These are phyloP conservation scores for Candida anutae DNA, from an alignment of 1,139 yeast species.

Conservation along the genomic window DNA sequence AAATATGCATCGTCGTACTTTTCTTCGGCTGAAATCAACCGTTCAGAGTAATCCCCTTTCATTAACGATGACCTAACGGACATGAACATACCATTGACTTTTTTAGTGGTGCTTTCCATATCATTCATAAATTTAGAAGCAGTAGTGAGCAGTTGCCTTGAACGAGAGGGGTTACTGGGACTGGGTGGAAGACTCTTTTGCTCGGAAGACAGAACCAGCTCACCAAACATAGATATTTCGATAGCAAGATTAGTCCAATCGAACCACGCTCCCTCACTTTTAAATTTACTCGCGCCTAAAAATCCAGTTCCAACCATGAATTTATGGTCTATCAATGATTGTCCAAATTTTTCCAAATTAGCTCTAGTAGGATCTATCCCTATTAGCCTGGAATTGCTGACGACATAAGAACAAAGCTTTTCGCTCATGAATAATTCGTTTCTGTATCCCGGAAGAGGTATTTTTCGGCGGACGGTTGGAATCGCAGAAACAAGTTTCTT, in stretches of 20 bases:
- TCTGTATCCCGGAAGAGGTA: conserved; percentile 36
- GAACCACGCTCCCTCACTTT: conserved; percentile 40
- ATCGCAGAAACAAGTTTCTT: conserved; percentile 17
- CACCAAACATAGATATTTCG: conserved; percentile 13
- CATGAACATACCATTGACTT: conserved; percentile 20
- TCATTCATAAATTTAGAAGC: conserved; percentile 17
- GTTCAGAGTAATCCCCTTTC: conserved; percentile 25
- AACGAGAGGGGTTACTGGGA: conserved; percentile 4
- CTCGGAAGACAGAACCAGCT: not conserved
- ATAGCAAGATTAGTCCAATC: conserved; percentile 38
- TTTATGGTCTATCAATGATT: conserved; percentile 29
- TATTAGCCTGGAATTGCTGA: conserved; percentile 20
- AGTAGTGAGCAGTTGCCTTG: conserved; percentile 1
- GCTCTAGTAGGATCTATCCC: conserved; percentile 31
- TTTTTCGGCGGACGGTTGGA: conserved; percentile 23
- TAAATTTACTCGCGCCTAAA: conserved; percentile 27
- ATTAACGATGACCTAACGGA: conserved; percentile 20
- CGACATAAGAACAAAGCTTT: conserved; percentile 24
- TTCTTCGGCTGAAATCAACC: conserved; percentile 20
- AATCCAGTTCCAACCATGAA: conserved; percentile 27
- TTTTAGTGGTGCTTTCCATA: conserved; percentile 18
- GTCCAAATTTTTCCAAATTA: conserved; percentile 38
- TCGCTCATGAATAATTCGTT: conserved; percentile 36
- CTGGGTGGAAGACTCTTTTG: too few relatives aligned
- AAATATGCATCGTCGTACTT: conserved; percentile 26